Evolutionary conservation across 768 basidiomycete genomes (phyloP).

Genomic region (Boletus pseudo-olivaceus): DNA sequence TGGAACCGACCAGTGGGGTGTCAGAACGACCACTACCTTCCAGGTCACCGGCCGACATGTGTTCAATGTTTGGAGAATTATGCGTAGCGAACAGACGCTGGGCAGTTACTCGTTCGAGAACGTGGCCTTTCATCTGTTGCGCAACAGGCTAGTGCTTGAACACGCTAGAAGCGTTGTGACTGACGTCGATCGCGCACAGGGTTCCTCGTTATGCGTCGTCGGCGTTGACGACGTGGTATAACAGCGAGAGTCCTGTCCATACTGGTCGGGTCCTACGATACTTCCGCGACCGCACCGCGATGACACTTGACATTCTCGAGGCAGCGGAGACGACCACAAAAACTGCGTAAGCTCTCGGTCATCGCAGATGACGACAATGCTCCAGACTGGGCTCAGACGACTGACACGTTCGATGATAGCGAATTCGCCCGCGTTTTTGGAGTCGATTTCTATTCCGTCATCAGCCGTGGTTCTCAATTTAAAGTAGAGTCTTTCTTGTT

Average conservation of each 20-base stretch:
- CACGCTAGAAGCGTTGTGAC: background rate
- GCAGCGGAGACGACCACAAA: conserved; percentile 80
- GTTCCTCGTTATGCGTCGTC: conserved; percentile 68
- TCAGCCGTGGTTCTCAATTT: conserved; percentile 94
- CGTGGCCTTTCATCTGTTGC: conserved; percentile 77
- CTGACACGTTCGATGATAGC: conserved; percentile 39
- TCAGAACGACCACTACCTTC: conserved; percentile 75
- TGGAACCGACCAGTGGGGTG: conserved; percentile 65
- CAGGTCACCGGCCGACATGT: conserved; percentile 86
- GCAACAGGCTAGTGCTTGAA: conserved; percentile 52
- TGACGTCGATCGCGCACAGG: conserved; percentile 37
- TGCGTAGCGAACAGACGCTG: conserved; percentile 79
- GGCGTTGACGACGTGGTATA: conserved; percentile 68
- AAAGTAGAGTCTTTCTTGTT: conserved; percentile 99
- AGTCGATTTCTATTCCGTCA: conserved; percentile 93
- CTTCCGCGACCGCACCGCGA: conserved; percentile 57
- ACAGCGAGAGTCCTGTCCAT: conserved; percentile 55
- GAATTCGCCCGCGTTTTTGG: conserved; percentile 98
- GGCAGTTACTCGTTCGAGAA: conserved; percentile 88
- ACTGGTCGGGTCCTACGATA: conserved; percentile 56
- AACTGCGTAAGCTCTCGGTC: conserved; percentile 60
- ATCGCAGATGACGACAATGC: background rate
- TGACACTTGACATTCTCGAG: conserved; percentile 79
- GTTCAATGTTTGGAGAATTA: conserved; percentile 88
- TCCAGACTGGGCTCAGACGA: background rate